Evolutionary conservation across 805 yeast species (phyloP).

Genomic region (Nakazawaea siamensis): DNA sequence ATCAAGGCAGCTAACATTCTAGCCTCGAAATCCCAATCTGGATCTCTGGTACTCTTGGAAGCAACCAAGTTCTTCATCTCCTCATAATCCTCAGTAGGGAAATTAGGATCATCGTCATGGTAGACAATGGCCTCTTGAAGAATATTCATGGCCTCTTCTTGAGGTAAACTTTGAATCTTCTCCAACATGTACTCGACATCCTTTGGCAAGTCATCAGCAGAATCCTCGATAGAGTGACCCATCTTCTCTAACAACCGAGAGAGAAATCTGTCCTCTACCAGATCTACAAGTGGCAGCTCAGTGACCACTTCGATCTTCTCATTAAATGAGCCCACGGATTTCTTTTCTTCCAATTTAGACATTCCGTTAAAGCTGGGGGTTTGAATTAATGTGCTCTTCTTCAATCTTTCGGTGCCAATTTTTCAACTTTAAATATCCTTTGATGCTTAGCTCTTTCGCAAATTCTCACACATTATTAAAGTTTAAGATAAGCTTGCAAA

Average conservation of each 20-base stretch:
- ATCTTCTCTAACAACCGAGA: constrained; percentile 7
- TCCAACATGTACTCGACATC: constrained; percentile 28
- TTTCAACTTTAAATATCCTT: too few species aligned
- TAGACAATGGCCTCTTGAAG: constrained; percentile 29
- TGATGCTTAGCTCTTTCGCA: too few species aligned
- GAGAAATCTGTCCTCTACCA: constrained; percentile 6
- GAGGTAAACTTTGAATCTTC: constrained; percentile 25
- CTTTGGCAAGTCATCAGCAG: constrained; percentile 2
- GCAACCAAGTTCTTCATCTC: constrained; percentile 22
- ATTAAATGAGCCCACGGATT: background rate
- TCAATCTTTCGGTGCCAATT: too few species aligned
- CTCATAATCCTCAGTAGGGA: constrained; percentile 28
- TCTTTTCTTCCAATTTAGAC: background rate
- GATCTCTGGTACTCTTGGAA: constrained; percentile 1
- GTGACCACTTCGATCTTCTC: constrained; percentile 5
- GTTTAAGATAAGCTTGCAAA: too few species aligned
- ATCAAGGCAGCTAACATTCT: constrained; percentile 26
- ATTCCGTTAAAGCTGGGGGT: too few species aligned
- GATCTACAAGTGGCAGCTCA: too few species aligned
- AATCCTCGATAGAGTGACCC: constrained; percentile 9
- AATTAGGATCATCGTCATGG: constrained; percentile 41
- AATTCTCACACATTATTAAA: too few species aligned
- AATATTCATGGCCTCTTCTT: constrained; percentile 31
- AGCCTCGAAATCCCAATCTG: constrained; percentile 22
- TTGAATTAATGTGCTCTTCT: too few species aligned